These are phyloP conservation scores for Sporobolomyces phaffii DNA, from an alignment of 768 basidiomycete species.

Conservation along the genomic window DNA sequence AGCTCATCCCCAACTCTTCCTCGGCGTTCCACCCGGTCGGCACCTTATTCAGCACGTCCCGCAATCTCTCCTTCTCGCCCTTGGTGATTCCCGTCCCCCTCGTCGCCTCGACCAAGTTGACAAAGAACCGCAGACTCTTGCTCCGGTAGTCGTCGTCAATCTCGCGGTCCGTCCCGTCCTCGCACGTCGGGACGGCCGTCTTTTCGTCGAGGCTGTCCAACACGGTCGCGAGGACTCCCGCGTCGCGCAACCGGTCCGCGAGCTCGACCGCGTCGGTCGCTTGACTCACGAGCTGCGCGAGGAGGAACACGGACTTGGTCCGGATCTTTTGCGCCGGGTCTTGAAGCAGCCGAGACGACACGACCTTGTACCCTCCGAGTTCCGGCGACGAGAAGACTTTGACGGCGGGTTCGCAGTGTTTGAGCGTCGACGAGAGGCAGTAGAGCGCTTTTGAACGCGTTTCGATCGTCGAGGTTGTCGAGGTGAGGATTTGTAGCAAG, in stretches of 20 bases:
- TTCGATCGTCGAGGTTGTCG: slow-evolving; percentile 42
- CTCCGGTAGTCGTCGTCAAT: slow-evolving; percentile 39
- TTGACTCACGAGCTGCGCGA: slow-evolving; percentile 64
- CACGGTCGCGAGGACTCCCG: slow-evolving; percentile 18
- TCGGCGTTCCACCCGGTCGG: slow-evolving; percentile 24
- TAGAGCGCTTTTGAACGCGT: slow-evolving; percentile 61
- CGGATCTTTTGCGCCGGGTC: slow-evolving; percentile 74
- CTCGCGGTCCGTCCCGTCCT: slow-evolving; percentile 24
- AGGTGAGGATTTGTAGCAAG: slow-evolving; percentile 61
- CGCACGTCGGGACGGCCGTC: slow-evolving; percentile 30
- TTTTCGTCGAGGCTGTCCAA: slow-evolving; percentile 21
- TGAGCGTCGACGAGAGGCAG: slow-evolving; percentile 67
- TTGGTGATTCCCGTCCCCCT: slow-evolving; percentile 7
- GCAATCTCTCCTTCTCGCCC: slow-evolving; percentile 21
- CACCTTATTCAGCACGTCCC: slow-evolving; percentile 1
- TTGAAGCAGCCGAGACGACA: slow-evolving; percentile 19
- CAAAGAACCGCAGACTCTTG: slow-evolving; percentile 39
- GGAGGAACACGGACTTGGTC: slow-evolving; percentile 69
- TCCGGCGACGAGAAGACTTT: slow-evolving; percentile 49
- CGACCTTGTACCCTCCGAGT: slow-evolving; percentile 41
- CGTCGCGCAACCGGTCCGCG: slow-evolving; percentile 13
- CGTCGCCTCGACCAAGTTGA: slow-evolving; percentile 24
- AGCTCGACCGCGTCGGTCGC: slow-evolving; percentile 25
- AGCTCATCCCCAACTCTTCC: slow-evolving; percentile 28
- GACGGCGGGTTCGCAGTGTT: slow-evolving; percentile 69